These are phyloP conservation scores for Daedaleopsis nitida DNA, from an alignment of 768 basidiomycete genomes.

Conservation along the genomic window DNA sequence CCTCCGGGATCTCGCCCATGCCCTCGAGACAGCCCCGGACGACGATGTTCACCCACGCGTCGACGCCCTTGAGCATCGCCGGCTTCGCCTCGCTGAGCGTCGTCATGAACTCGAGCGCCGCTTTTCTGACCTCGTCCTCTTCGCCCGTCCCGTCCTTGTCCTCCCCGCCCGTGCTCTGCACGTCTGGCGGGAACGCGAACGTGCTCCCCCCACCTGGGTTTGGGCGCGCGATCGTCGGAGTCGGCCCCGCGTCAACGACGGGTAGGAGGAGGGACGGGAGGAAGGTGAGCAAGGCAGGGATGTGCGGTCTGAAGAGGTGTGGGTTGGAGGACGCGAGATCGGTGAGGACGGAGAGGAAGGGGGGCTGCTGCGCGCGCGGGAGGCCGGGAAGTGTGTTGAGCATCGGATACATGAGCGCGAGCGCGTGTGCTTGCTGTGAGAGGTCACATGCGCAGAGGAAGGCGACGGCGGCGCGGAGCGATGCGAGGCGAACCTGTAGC, in stretches of 20 bases:
- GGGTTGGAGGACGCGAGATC: conserved; percentile 72
- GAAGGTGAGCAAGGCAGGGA: conserved; percentile 67
- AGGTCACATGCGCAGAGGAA: conserved; percentile 68
- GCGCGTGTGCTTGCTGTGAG: conserved; percentile 59
- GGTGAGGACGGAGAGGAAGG: conserved; percentile 68
- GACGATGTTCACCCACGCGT: conserved; percentile 70
- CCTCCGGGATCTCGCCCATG: conserved; percentile 77
- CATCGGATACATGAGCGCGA: conserved; percentile 67
- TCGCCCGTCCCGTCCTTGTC: conserved; percentile 61
- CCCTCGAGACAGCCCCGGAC: conserved; percentile 81
- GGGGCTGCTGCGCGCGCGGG: conserved; percentile 54
- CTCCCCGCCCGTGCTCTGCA: conserved; percentile 27
- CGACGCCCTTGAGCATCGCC: conserved; percentile 63
- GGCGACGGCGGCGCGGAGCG: conserved; percentile 67
- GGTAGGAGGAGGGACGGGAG: conserved; percentile 74
- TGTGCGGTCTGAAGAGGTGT: conserved; percentile 71
- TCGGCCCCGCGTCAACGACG: conserved; percentile 52
- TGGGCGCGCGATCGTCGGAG: conserved; percentile 52
- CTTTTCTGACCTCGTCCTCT: conserved; percentile 65
- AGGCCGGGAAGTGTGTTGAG: conserved; percentile 72
- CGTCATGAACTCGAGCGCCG: conserved; percentile 83
- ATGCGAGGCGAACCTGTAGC: conserved; percentile 68
- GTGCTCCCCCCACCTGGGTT: conserved; percentile 37
- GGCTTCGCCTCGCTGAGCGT: conserved; percentile 76
- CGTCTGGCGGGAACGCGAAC: conserved; percentile 43